Base-by-base conservation (phyloP, 495 filamentous ascomycete genomes). In the Talaromyces adpressus region DNA sequence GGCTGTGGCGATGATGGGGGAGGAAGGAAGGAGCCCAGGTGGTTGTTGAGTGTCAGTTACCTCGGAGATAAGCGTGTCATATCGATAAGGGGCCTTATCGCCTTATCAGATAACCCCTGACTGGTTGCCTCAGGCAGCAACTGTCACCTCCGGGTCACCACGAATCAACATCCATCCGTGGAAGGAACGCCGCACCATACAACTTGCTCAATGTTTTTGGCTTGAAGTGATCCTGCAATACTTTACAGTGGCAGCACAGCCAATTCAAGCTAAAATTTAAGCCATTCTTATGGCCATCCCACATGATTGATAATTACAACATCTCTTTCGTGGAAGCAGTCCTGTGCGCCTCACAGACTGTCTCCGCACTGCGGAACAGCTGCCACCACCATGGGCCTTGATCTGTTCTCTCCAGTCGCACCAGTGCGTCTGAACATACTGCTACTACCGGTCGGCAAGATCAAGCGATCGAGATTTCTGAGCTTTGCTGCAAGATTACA, bases 401-500 rank as follows among this genome's bases (percentile, higher is more conserved):
- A 97, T 74, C 85, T 89, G 68, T 84, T 96, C 68, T 89, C 92
- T 66, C 92, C 91, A 68, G 83, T 91, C 76, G 88, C 93, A 70
- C 92, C 95, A 64, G 93, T 91, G 77, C 90, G 90, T 78, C 82
- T 98, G 66, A 86, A 88, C 72, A 90, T 87, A 49, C 82, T 97
- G 61, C 80, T 96, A 51, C 78, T 97, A 49, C 95, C 94, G 49
- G 81, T 95, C 69, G 94, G 94, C 39, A 85, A 81, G 66, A 94
- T 98, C 71, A 91, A 85, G 70, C 87, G 87, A 30, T 89, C 89
- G 20, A 84, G 91, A 61, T 97, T 97, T 74, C 70, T 85, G 61
- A 79, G 80, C 63, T 96, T 97, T 74, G 84, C 91, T 66, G 83
- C 86, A 53, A 85, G 90, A 65, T 81, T 99, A 59, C 85, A 88